These are phyloP conservation scores for Selaginella tamariscina DNA, from an alignment of 75 land plant species.

Conservation along the genomic window DNA sequence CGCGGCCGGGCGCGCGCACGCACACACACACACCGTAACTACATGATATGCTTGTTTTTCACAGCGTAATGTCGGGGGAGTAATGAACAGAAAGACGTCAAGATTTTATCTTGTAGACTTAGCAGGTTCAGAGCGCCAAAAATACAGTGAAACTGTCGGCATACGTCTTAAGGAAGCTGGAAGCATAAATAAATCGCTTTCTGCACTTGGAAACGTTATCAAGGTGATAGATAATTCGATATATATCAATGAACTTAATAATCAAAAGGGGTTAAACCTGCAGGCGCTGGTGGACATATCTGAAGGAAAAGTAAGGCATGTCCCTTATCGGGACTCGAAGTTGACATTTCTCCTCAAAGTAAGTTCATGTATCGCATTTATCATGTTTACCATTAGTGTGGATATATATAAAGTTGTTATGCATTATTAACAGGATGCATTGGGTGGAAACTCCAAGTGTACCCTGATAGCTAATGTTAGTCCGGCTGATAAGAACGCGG, in stretches of 20 bases:
- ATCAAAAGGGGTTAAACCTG: background rate
- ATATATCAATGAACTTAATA: background rate
- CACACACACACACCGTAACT: too few species aligned
- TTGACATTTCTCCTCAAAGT: slow-evolving; percentile 1
- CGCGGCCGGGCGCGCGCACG: too few species aligned
- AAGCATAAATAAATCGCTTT: slow-evolving; percentile 25
- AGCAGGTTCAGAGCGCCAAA: slow-evolving; percentile 32
- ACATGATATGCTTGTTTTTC: background rate
- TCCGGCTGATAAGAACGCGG: slow-evolving; percentile 12
- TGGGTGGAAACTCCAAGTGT: slow-evolving; percentile 3
- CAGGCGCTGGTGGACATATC: slow-evolving; percentile 20
- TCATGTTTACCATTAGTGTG: background rate
- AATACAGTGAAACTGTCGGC: slow-evolving; percentile 26
- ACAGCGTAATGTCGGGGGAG: slow-evolving; percentile 14
- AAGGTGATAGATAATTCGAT: background rate
- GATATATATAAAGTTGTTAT: too few species aligned
- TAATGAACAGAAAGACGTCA: slow-evolving; percentile 14
- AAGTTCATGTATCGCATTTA: background rate
- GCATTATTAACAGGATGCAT: slow-evolving; percentile 9
- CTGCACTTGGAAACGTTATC: slow-evolving; percentile 18
- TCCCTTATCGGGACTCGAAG: slow-evolving; percentile 7
- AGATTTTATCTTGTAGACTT: slow-evolving; percentile 27
- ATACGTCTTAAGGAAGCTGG: slow-evolving; percentile 31
- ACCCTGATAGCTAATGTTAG: background rate
- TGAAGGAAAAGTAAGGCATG: slow-evolving; percentile 11